Base-by-base conservation (phyloP, 2,329 filamentous ascomycete genomes). In the Fusarium pseudonygamai region DNA sequence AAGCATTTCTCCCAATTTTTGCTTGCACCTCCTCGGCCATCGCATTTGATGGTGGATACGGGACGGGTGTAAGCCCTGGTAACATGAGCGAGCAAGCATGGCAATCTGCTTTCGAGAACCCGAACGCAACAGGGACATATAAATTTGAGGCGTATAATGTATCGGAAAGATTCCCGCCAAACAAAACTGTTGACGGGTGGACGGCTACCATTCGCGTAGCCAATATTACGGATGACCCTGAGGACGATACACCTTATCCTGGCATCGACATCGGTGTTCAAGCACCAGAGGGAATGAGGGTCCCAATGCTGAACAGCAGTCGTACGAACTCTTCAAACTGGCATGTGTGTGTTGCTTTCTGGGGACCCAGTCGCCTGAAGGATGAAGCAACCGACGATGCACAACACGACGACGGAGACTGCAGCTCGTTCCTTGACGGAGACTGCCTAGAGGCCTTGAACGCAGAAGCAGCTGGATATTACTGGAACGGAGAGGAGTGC, bases 351-450 rank as follows among this genome's bases (percentile, higher is more conserved):
- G 18, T 53, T 26, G 15, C 34, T 37, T 52, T 53, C 22, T 70
- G 66, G 67, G 22, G 34, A 13, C 60, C 66, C 22, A 22, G 16
- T 3, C 18, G n/a, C 11, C 32, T 70, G 16, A 50, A 37, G 22
- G 49, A 64, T 34, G 32, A 43, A n/a, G 46, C 42, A n/a, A 58
- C 47, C 5, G 18, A 47, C 18, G 53, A 60, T 55, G 67, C 40
- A n/a, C 46, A 70, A 49, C 26, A 70, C 18, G 67, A 70, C 20
- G 32, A 70, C 30, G 67, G 66, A 43, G 52, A 59, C 22, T 69
- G 66, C 28, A 69, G 59, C 37, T 69, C 67, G 30, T 70, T 70
- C 39, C 45, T 70, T 34, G 57, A 61, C 22, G 42, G 70, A 24
- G 47, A 70, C 26, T 70, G 66, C 32, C 53, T 70, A 30, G 8